These are phyloP conservation scores for Rutstroemia sp. DNA, from an alignment of 2,329 filamentous ascomycete genomes.

Conservation along the genomic window DNA sequence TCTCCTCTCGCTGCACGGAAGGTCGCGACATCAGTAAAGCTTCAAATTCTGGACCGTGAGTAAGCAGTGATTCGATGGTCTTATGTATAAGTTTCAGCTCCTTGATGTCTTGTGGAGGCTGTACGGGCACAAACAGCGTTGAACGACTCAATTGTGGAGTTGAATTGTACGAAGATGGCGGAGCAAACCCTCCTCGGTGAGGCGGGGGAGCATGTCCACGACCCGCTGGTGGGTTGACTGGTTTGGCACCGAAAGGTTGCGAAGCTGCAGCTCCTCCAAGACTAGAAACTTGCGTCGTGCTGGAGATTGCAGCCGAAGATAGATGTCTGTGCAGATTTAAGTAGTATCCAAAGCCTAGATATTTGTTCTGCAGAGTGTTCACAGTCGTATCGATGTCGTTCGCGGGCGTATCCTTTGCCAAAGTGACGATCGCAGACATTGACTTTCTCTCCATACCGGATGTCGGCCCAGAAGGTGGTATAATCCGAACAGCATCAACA, in stretches of 20 bases:
- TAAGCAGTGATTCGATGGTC: constrained; percentile 71
- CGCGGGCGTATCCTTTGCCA: constrained; percentile 72
- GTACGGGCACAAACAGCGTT: constrained; percentile 62
- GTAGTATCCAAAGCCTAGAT: constrained; percentile 79
- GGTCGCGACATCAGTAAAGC: constrained; percentile 82
- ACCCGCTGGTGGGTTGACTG: constrained; percentile 39
- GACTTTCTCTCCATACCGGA: constrained; percentile 58
- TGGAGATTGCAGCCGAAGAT: constrained; percentile 62
- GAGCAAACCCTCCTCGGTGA: constrained; percentile 62
- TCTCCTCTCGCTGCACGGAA: constrained; percentile 77
- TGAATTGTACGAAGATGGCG: constrained; percentile 62
- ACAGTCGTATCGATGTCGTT: constrained; percentile 78
- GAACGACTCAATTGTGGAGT: constrained; percentile 32
- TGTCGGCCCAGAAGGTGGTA: constrained; percentile 45
- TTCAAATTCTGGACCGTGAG: constrained; percentile 81
- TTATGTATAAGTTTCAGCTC: constrained; percentile 81
- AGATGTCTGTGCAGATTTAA: constrained; percentile 74
- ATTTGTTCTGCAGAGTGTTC: constrained; percentile 71
- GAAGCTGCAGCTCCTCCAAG: constrained; percentile 34
- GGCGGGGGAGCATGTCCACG: constrained; percentile 41
- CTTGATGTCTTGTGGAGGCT: constrained; percentile 68
- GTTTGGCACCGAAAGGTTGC: constrained; percentile 73
- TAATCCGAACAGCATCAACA: constrained; percentile 67
- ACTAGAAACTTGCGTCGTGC: constrained; percentile 38
- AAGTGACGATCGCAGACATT: constrained; percentile 69